Evolutionary conservation across 164 flowering plant species (phyloP), one percentile per base, ranked within the genome.

Genomic region (Dillenia suffruticosa): DNA sequence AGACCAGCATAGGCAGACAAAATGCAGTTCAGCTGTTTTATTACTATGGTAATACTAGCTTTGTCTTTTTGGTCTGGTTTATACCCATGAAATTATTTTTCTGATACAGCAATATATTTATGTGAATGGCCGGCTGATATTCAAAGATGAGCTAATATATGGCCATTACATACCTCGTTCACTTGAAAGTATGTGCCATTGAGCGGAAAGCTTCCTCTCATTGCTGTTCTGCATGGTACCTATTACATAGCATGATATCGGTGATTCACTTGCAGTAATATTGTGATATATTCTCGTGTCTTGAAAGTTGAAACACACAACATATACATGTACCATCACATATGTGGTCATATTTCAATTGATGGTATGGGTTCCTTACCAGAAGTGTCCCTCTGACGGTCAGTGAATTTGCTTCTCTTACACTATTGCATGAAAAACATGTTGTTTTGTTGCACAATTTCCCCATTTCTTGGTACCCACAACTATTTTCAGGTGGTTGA

Each of bases 161-260:
- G 0, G 40, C 12, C 51, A 54, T 3, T 51, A 56, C 0, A 32
- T 71, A 95, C 99, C 99, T 95, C 99, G 51, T 95, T 95, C 13
- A 90, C 96, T 78, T 95, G 99, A 62, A 95, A 95, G 58, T 95
- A 95, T 51, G 99, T 95, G 22, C 98, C 99, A 70, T 95, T 95
- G 9, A 95, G 87, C 12, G 97, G 97, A 72, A 90, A 90, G 61
- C 95, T 88, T 49, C 97, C 97, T 71, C 86, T 84, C 95, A 90
- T 88, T 68, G 97, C 95, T 52, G 97, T 88, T 59, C 89, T 72
- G 63, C 92, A 83, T 63, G 97, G 97, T 71, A 90, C 86, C 97
- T 90, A 83, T 58, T 64, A 17, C 17, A 17, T 63, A 32, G 40
- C 40, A 32, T 32, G 7, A 32, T 32, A 32, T 32, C 7, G 6